Evolutionary conservation across 83 land plant genomes (phyloP).

Genomic region (Thuja plicata): DNA sequence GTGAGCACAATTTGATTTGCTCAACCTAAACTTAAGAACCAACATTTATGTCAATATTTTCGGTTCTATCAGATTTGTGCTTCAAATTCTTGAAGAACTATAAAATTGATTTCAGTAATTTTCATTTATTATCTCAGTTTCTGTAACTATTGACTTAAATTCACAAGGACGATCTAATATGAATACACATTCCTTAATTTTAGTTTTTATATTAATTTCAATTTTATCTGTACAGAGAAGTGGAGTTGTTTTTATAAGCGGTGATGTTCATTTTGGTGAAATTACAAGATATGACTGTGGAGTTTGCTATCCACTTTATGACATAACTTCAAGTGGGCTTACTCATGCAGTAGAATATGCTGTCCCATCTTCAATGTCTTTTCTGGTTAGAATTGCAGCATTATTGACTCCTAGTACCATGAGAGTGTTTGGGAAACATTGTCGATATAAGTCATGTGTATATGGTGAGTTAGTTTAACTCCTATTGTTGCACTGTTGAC

Average conservation of each 20-base stretch:
- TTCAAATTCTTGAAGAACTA: neutral
- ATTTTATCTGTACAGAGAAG: constrained; percentile 49
- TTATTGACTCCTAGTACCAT: constrained; percentile 72
- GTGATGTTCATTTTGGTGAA: constrained; percentile 92
- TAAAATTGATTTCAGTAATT: neutral
- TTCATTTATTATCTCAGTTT: neutral
- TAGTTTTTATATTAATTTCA: neutral
- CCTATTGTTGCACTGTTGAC: constrained; percentile 30
- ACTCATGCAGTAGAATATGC: constrained; percentile 76
- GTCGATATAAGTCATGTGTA: constrained; percentile 71
- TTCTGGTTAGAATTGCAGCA: constrained; percentile 54
- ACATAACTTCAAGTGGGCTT: constrained; percentile 89
- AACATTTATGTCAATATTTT: neutral
- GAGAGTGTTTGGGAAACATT: constrained; percentile 55
- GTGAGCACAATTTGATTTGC: neutral
- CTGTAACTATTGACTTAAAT: neutral
- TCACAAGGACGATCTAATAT: neutral
- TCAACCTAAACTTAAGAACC: neutral
- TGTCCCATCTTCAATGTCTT: constrained; percentile 39
- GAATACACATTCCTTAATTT: neutral
- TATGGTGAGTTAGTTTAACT: constrained; percentile 53
- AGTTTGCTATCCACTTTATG: constrained; percentile 68
- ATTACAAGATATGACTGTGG: constrained; percentile 85
- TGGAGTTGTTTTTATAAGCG: constrained; percentile 90
- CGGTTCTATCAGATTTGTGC: neutral